A percentile compares a stretch with the other conserved stretches of the same genome.
These are phyloP conservation scores for Aspergillus pseudonomiae DNA, from an alignment of 2,329 filamentous ascomycete genomes.

Conservation along the genomic window DNA sequence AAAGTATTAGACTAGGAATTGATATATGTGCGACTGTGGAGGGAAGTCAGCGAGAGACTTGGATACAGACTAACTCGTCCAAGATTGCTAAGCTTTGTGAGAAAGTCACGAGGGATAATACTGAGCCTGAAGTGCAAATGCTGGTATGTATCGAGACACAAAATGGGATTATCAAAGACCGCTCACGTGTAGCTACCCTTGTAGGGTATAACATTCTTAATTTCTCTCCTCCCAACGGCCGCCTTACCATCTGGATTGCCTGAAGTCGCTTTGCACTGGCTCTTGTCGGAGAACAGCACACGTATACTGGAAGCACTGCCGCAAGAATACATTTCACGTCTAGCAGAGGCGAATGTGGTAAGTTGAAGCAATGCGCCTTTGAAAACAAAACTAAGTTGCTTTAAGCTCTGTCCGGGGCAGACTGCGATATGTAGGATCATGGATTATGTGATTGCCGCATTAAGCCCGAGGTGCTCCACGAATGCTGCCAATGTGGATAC, in stretches of 20 bases:
- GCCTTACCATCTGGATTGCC: conserved; percentile 32
- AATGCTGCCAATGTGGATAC: conserved; percentile 15
- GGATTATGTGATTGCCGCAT: conserved; percentile 25
- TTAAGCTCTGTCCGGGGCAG: conserved; percentile 24
- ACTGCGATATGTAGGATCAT: conserved; percentile 26
- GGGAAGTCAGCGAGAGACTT: conserved; percentile 33
- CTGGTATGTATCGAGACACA: conserved; percentile 31
- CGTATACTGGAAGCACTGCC: conserved; percentile 27
- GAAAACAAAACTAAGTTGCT: conserved; percentile 17
- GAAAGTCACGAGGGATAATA: conserved; percentile 36
- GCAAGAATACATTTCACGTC: conserved; percentile 23
- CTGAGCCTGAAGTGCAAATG: conserved; percentile 34
- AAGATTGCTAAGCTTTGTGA: conserved; percentile 44
- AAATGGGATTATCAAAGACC: background rate
- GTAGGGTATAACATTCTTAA: conserved; percentile 37
- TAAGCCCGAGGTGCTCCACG: conserved; percentile 16
- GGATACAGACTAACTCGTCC: conserved; percentile 35
- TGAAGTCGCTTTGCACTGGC: conserved; percentile 25
- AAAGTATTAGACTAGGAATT: conserved; percentile 42
- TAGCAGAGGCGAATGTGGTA: conserved; percentile 45
- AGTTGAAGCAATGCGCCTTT: conserved; percentile 20
- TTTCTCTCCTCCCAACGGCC: conserved; percentile 28
- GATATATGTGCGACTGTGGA: conserved; percentile 40
- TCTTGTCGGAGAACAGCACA: conserved; percentile 30
- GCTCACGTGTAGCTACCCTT: background rate